Conservation (phyloP, 768 basidiomycete species). For the Naganishia friedmannii region DNA sequence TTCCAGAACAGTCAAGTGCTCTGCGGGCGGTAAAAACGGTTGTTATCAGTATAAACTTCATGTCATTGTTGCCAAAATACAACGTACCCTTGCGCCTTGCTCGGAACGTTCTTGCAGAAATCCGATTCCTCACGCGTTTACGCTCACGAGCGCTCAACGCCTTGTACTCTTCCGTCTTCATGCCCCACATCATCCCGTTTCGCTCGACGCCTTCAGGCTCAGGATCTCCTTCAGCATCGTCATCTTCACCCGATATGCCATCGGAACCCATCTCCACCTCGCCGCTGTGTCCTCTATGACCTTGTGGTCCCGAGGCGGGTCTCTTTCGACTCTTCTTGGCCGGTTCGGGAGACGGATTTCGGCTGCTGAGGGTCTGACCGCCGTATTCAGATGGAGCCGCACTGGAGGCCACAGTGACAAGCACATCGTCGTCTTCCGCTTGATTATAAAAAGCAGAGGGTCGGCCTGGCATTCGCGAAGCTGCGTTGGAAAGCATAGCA, state of each 20-base stretch:
- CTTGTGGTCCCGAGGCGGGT: neutral
- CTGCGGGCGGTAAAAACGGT: neutral
- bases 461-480: conserved; percentile 8
- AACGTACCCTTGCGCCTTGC: conserved; percentile 49
- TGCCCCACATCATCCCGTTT: conserved; percentile 52
- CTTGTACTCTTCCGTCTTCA: conserved; percentile 48
- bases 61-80: neutral
- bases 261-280: conserved; percentile 24
- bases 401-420: conserved; percentile 4
- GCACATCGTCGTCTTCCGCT: conserved; percentile 8
- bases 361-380: neutral
- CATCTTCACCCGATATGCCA: conserved; percentile 38
- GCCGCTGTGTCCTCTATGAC: neutral
- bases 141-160: conserved; percentile 46
- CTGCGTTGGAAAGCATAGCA: conserved; percentile 15
- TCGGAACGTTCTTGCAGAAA: conserved; percentile 49
- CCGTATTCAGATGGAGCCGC: conserved; percentile 19
- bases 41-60: neutral
- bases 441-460: neutral
- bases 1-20: conserved; percentile 23
- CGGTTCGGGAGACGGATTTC: conserved; percentile 4
- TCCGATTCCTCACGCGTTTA: conserved; percentile 49
- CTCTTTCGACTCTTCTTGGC: neutral
- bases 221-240: conserved; percentile 40
- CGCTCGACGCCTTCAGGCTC: conserved; percentile 47